phyloP scores from a whole-genome alignment of 768 basidiomycete genomes.

The Kwoniella dejecticola region DNA sequence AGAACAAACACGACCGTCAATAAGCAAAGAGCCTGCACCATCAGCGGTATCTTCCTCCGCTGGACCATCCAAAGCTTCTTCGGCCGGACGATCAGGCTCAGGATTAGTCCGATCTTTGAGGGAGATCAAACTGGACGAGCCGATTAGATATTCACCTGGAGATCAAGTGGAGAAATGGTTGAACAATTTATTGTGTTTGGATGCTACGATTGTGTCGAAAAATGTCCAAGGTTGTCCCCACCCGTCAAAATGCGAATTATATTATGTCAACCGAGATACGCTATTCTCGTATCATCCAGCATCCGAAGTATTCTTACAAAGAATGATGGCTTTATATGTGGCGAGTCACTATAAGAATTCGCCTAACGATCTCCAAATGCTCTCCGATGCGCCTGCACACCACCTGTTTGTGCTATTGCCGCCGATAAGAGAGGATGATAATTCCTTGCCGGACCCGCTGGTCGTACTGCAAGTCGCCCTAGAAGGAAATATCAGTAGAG shows the following conservation, averaged over 20 bases:
- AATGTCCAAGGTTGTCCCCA: conserved; percentile 78
- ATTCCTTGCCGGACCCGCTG: conserved; percentile 87
- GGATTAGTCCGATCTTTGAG: conserved; percentile 69
- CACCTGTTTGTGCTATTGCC: conserved; percentile 94
- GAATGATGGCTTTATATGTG: conserved; percentile 98
- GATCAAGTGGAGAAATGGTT: conserved; percentile 96
- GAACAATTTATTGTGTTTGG: conserved; percentile 83
- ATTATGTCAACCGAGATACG: conserved; percentile 92
- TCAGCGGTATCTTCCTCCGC: conserved; percentile 57
- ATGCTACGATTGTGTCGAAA: conserved; percentile 68
- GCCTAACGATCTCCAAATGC: conserved; percentile 96
- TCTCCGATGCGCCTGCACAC: conserved; percentile 95
- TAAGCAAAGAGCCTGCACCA: conserved; percentile 64
- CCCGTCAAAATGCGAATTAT: conserved; percentile 89
- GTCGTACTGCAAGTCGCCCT: conserved; percentile 94
- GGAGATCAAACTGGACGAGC: conserved; percentile 92
- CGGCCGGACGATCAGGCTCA: conserved; percentile 50
- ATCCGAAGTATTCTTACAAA: conserved; percentile 93
- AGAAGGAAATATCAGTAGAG: conserved; percentile 87
- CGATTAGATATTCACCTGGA: conserved; percentile 84
- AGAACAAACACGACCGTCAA: conserved; percentile 79
- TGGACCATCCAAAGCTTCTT: conserved; percentile 54
- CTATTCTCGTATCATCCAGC: conserved; percentile 97
- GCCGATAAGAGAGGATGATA: conserved; percentile 85
- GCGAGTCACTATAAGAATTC: conserved; percentile 99